Evolutionary conservation across 345 rosid species (phyloP).

Genomic region (Turritis glabra): DNA sequence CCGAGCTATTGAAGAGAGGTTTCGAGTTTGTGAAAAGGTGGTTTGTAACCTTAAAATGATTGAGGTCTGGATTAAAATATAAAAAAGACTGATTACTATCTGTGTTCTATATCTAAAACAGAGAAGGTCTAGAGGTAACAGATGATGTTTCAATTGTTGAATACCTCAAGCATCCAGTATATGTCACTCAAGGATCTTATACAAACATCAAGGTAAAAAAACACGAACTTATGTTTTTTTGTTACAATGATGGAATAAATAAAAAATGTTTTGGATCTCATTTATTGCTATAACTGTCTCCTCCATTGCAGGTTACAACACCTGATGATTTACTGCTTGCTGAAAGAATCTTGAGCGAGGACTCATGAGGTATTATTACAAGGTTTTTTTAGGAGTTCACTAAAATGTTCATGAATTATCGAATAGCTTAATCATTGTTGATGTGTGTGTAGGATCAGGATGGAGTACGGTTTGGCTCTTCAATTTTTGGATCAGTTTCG

Average conservation of each 20-base stretch:
- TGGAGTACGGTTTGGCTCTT: not conserved
- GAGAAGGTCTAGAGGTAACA: slow-evolving; percentile 87
- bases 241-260: too few species aligned
- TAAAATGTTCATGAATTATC: not conserved
- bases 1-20: slow-evolving; percentile 73
- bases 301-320: slow-evolving; percentile 69
- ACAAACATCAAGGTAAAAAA: slow-evolving; percentile 82
- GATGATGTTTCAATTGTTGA: slow-evolving; percentile 96
- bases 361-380: slow-evolving; percentile 19
- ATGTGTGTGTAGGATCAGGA: too few species aligned
- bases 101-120: slow-evolving; percentile 34
- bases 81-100: not conserved
- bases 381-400: not conserved
- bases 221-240: not conserved
- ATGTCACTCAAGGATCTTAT: slow-evolving; percentile 86
- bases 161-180: slow-evolving; percentile 86
- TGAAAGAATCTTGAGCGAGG: slow-evolving; percentile 67
- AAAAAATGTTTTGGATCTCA: not conserved
- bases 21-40: slow-evolving; percentile 94
- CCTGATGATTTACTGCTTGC: slow-evolving; percentile 91
- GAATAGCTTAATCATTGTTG: too few species aligned
- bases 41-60: slow-evolving; percentile 39
- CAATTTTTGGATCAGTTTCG: not conserved
- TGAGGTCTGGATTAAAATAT: not conserved
- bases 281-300: not conserved